Conservation (phyloP, 1,284 basidiomycete species). For the Ganoderma resinaceum region DNA sequence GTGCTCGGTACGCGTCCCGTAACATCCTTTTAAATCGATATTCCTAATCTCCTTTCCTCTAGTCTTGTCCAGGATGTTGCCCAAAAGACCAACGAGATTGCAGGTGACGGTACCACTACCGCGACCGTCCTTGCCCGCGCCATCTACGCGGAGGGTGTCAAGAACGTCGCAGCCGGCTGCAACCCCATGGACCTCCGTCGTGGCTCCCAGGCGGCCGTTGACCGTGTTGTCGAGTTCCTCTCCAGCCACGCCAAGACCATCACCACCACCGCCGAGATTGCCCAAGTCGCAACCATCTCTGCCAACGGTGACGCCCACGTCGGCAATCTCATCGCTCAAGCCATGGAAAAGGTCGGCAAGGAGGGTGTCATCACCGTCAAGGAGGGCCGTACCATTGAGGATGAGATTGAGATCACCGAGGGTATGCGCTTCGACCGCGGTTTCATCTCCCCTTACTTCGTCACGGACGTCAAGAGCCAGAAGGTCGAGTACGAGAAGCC, state of each 20-base stretch:
- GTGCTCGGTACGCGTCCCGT: conserved; percentile 78
- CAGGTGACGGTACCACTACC: conserved; percentile 98
- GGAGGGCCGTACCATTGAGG: conserved; percentile 97
- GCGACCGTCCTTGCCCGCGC: conserved; percentile 97
- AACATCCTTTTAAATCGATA: background rate
- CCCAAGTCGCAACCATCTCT: conserved; percentile 98
- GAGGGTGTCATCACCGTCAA: conserved; percentile 99
- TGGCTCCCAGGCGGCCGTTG: conserved; percentile 95
- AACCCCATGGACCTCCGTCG: conserved; percentile 99
- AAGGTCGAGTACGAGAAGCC: conserved; percentile 99
- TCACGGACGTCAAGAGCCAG: conserved; percentile 98
- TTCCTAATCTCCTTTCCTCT: conserved; percentile 13
- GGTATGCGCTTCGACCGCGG: conserved; percentile 99
- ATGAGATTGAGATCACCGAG: conserved; percentile 99
- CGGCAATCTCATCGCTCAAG: conserved; percentile 96
- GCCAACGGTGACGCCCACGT: conserved; percentile 97
- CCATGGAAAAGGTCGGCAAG: conserved; percentile 99
- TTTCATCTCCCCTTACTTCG: conserved; percentile 98
- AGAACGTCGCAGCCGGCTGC: conserved; percentile 99
- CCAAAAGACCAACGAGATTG: conserved; percentile 96
- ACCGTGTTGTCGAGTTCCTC: conserved; percentile 94
- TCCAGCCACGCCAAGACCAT: conserved; percentile 92
- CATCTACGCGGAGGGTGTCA: conserved; percentile 98
- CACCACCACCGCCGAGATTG: conserved; percentile 97
- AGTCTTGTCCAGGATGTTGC: conserved; percentile 97